Conservation (phyloP, 306 rosid genomes). For the Fragaria nilgerrensis region DNA sequence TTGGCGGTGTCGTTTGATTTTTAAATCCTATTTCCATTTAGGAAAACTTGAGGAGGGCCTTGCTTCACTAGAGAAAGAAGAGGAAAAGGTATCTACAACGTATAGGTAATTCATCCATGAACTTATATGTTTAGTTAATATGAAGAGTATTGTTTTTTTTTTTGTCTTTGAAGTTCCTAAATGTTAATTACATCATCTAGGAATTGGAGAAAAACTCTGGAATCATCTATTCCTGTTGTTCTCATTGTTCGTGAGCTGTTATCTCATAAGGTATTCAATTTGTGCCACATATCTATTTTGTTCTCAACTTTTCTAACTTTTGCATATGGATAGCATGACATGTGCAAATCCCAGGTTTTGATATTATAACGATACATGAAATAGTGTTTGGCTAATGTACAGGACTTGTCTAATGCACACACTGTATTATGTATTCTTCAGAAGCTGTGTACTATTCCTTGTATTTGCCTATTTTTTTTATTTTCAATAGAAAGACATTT, state of each 20-base stretch:
- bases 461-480: too few species aligned
- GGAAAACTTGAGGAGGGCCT: constrained; percentile 94
- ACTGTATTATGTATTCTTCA: not conserved
- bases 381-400: too few species aligned
- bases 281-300: constrained; percentile 4
- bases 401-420: not conserved
- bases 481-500: too few species aligned
- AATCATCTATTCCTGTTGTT: constrained; percentile 63
- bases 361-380: not conserved
- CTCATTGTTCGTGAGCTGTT: constrained; percentile 58
- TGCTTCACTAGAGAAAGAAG: constrained; percentile 67
- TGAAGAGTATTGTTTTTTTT: constrained; percentile 5
- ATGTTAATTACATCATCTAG: constrained; percentile 44
- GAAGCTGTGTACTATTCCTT: not conserved
- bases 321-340: not conserved
- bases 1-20: constrained; percentile 74
- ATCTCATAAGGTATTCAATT: constrained; percentile 61
- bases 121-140: constrained; percentile 6
- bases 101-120: constrained; percentile 43
- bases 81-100: constrained; percentile 45
- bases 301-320: constrained; percentile 2
- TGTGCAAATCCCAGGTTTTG: not conserved
- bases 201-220: constrained; percentile 64
- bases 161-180: constrained; percentile 23
- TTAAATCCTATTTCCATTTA: constrained; percentile 66